Evolutionary conservation across 305 asterid species (phyloP).

Genomic region (Fraxinus velutina): DNA sequence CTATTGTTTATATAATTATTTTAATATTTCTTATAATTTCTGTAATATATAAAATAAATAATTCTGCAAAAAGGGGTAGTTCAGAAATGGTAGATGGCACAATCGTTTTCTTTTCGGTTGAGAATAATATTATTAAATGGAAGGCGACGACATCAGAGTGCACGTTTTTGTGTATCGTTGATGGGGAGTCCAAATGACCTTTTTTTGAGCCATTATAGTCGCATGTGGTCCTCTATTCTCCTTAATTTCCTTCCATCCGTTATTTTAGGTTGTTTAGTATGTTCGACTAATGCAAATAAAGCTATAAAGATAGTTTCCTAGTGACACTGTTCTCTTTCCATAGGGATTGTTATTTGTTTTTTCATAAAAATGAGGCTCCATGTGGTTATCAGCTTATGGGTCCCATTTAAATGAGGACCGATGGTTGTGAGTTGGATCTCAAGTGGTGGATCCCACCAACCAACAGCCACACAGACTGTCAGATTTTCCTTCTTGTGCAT

Average conservation of each 20-base stretch:
- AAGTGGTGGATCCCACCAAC: slow-evolving; percentile 34
- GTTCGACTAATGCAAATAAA: background rate
- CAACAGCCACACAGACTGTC: background rate
- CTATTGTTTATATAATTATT: background rate
- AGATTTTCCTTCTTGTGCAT: background rate
- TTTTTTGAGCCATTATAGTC: background rate
- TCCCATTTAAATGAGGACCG: slow-evolving; percentile 45
- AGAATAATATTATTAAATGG: background rate
- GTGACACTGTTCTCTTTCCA: background rate
- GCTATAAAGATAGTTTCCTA: slow-evolving; percentile 11
- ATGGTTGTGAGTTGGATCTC: slow-evolving; percentile 41
- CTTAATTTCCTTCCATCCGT: background rate
- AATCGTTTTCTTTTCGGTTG: background rate
- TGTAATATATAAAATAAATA: background rate
- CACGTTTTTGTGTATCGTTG: slow-evolving; percentile 25
- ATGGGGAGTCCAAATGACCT: slow-evolving; percentile 29
- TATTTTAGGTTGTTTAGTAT: background rate
- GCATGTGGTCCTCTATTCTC: slow-evolving; percentile 12
- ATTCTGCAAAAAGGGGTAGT: background rate
- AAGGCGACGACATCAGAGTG: slow-evolving; percentile 16
- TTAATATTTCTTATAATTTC: background rate
- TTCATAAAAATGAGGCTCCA: slow-evolving; percentile 20
- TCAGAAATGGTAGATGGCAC: background rate
- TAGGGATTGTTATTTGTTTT: slow-evolving; percentile 23
- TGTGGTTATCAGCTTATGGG: slow-evolving; percentile 23